These are phyloP conservation scores for Mycosarcoma mackinlayi DNA, from an alignment of 1,284 basidiomycete genomes.

Conservation along the genomic window DNA sequence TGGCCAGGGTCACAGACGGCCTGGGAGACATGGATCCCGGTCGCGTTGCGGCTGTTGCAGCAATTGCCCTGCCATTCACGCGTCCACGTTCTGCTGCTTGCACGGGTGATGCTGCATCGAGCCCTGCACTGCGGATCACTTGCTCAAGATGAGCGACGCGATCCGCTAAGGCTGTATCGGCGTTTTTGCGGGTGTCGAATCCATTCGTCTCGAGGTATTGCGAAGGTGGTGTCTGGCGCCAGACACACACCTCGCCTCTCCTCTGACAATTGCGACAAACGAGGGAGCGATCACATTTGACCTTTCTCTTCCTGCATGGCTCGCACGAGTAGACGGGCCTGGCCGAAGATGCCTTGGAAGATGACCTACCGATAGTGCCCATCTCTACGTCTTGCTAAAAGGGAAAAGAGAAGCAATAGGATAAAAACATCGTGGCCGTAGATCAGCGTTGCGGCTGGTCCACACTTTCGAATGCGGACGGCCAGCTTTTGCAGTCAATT, in stretches of 20 bases:
- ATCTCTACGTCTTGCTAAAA: too few relatives aligned
- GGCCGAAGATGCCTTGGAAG: background rate
- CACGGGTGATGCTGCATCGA: background rate
- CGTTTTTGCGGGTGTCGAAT: background rate
- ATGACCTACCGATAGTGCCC: too few relatives aligned
- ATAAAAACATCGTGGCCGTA: too few relatives aligned
- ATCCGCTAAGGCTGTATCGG: background rate
- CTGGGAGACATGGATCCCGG: background rate
- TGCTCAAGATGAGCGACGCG: conserved; percentile 5
- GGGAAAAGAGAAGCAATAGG: too few relatives aligned
- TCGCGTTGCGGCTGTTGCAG: background rate
- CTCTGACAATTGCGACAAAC: conserved; percentile 3
- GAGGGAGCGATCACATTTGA: conserved; percentile 1
- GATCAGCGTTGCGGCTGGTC: too few relatives aligned
- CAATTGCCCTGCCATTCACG: background rate
- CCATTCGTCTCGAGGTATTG: background rate
- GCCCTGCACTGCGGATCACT: background rate
- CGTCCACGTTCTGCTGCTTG: too few relatives aligned
- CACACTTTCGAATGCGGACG: too few relatives aligned
- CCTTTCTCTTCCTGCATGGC: conserved; percentile 3
- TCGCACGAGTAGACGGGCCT: conserved; percentile 1
- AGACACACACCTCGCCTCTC: conserved; percentile 1
- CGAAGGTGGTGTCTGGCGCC: background rate
- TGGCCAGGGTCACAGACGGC: conserved; percentile 5
- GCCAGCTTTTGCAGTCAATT: too few relatives aligned